phyloP scores from a whole-genome alignment of 2,329 filamentous ascomycete species.

The Pseudogymnoascus sp. region DNA sequence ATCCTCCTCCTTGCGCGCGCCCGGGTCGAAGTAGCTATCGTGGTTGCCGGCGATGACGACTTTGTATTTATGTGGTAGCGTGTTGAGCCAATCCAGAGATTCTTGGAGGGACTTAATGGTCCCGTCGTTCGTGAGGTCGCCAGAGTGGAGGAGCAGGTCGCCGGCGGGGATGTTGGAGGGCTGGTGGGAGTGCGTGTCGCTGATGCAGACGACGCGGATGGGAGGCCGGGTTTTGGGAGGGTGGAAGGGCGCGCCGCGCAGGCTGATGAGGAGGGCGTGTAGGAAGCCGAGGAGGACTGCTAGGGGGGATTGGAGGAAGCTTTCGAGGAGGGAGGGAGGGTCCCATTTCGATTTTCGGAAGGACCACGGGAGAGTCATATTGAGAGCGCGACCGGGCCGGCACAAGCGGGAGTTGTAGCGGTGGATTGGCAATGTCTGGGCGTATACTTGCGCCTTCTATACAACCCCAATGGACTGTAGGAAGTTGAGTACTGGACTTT shows the following conservation, averaged over 20 bases:
- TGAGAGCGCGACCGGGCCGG: neutral
- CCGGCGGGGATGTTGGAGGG: conserved; percentile 61
- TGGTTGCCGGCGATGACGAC: conserved; percentile 84
- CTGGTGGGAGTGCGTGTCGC: conserved; percentile 73
- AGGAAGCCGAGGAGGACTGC: conserved; percentile 55
- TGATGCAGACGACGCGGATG: conserved; percentile 79
- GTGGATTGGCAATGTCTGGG: neutral
- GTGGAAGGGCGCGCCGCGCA: conserved; percentile 60
- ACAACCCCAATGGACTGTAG: neutral
- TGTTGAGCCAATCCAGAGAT: conserved; percentile 77
- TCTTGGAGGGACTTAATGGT: conserved; percentile 67
- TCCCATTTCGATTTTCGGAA: conserved; percentile 26
- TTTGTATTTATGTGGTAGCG: conserved; percentile 71
- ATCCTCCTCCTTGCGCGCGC: conserved; percentile 47
- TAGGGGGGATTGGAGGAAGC: conserved; percentile 62
- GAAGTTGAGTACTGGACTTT: neutral
- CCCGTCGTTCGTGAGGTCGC: conserved; percentile 73
- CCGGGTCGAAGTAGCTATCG: conserved; percentile 73
- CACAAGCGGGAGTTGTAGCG: neutral
- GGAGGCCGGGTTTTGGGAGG: conserved; percentile 49
- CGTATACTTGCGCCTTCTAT: neutral
- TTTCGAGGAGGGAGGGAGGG: conserved; percentile 48
- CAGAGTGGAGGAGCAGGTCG: conserved; percentile 83
- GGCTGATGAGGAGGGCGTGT: conserved; percentile 57
- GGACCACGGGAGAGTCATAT: conserved; percentile 26